Evolutionary conservation across 2,329 filamentous ascomycete genomes (phyloP).

Genomic region (Colletotrichum trifolii): DNA sequence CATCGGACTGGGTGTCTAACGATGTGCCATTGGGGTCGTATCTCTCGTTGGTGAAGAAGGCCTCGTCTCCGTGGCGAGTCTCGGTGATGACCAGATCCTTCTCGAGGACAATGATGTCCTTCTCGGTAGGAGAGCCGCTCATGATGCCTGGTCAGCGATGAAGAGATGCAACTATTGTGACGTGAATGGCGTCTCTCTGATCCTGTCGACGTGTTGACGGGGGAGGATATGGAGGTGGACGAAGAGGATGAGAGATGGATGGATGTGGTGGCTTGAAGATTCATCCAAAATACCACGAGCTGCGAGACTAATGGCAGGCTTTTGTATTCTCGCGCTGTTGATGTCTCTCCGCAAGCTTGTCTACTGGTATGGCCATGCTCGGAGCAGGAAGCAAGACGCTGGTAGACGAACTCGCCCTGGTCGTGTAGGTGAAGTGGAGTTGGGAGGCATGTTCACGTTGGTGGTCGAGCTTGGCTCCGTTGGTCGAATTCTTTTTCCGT

Average conservation of each 20-base stretch:
- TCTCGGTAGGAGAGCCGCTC: slow-evolving; percentile 9
- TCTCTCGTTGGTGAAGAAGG: slow-evolving; percentile 18
- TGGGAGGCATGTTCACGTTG: slow-evolving; percentile 5
- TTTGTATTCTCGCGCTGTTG: slow-evolving; percentile 13
- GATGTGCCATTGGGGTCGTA: neutral
- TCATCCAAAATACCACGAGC: no score
- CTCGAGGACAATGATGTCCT: slow-evolving; percentile 9
- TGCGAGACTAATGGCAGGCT: neutral
- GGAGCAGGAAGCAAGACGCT: neutral
- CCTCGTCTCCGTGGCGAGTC: slow-evolving; percentile 15
- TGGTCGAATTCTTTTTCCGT: slow-evolving; percentile 15
- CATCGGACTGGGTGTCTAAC: slow-evolving; percentile 31
- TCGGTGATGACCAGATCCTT: slow-evolving; percentile 20
- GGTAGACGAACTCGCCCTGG: no score
- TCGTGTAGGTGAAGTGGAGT: no score
- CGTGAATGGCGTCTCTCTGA: neutral
- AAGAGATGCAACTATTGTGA: neutral
- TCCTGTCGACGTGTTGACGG: neutral
- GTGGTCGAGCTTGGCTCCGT: slow-evolving; percentile 1
- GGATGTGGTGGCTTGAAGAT: no score
- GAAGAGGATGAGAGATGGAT: no score
- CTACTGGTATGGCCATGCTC: neutral
- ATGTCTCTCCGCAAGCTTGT: no score
- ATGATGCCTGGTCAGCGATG: slow-evolving; percentile 9
- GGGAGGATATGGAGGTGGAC: no score